These are phyloP conservation scores for Leccinum fuscescens DNA, from an alignment of 1,284 basidiomycete species.

Conservation along the genomic window DNA sequence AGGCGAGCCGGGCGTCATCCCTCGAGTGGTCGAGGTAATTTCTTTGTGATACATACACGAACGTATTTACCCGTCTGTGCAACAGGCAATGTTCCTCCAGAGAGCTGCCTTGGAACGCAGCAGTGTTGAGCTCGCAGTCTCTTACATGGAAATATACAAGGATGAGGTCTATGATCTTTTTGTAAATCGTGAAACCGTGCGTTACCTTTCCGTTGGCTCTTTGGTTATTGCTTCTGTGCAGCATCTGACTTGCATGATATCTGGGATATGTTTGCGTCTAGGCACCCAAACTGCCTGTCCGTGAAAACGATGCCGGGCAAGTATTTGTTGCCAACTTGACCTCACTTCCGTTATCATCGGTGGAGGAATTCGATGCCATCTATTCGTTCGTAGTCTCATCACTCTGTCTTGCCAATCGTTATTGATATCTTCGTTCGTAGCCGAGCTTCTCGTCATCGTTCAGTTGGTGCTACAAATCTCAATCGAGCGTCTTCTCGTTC, in stretches of 20 bases:
- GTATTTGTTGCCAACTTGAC: constrained; percentile 79
- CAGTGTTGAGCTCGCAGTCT: constrained; percentile 51
- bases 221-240: background rate
- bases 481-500: constrained; percentile 80
- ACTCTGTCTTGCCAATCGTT: background rate
- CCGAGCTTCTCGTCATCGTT: constrained; percentile 67
- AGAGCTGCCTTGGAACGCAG: constrained; percentile 35
- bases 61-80: background rate
- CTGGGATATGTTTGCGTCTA: constrained; percentile 26
- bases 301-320: constrained; percentile 69
- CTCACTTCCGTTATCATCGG: constrained; percentile 46
- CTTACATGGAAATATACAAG: constrained; percentile 86
- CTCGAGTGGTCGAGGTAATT: constrained; percentile 65
- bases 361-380: constrained; percentile 60
- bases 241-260: background rate
- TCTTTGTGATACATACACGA: background rate
- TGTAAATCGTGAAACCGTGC: constrained; percentile 62
- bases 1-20: constrained; percentile 72
- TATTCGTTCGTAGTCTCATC: constrained; percentile 53
- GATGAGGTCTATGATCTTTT: constrained; percentile 84
- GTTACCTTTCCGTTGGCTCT: constrained; percentile 4
- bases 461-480: constrained; percentile 80
- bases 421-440: constrained; percentile 32
- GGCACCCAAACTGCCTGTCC: constrained; percentile 78
- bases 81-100: constrained; percentile 53